A percentile compares a stretch with the other conserved stretches of the same genome.
These are phyloP conservation scores for Dryadomyces sulphureus DNA, from an alignment of 2,329 filamentous ascomycete species.

Conservation along the genomic window DNA sequence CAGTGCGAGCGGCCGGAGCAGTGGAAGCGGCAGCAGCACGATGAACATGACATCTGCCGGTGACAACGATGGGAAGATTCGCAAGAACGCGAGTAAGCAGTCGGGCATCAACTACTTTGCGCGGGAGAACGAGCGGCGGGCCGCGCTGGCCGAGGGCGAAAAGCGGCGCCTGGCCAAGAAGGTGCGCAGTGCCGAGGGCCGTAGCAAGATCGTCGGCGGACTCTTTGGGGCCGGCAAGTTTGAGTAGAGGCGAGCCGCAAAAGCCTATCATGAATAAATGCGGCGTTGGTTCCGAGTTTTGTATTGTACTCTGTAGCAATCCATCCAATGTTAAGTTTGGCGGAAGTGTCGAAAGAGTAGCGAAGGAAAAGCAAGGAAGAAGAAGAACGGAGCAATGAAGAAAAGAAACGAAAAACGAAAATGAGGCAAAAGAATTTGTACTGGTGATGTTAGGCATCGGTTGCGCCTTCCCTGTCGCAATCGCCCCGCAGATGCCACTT, in stretches of 20 bases:
- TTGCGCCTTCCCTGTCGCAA: not conserved
- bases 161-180: slow-evolving; percentile 42
- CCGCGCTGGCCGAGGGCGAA: slow-evolving; percentile 40
- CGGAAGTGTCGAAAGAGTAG: no score
- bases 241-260: slow-evolving; percentile 25
- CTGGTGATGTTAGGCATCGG: no score
- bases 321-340: no score
- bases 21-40: slow-evolving; percentile 2
- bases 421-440: no score
- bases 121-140: slow-evolving; percentile 41
- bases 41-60: not conserved
- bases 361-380: no score
- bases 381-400: no score
- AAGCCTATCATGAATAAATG: no score
- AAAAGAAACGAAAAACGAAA: no score
- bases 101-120: slow-evolving; percentile 48
- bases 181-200: slow-evolving; percentile 39
- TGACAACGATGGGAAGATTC: slow-evolving; percentile 17
- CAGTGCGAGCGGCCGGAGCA: slow-evolving; percentile 19
- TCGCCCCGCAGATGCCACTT: not conserved
- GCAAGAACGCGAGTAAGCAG: slow-evolving; percentile 43
- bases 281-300: not conserved
- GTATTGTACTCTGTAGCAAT: not conserved
- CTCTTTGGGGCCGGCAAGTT: slow-evolving; percentile 43
- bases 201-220: slow-evolving; percentile 41